phyloP scores from a whole-genome alignment of 768 basidiomycete species.

The Termitomyces sp. region DNA sequence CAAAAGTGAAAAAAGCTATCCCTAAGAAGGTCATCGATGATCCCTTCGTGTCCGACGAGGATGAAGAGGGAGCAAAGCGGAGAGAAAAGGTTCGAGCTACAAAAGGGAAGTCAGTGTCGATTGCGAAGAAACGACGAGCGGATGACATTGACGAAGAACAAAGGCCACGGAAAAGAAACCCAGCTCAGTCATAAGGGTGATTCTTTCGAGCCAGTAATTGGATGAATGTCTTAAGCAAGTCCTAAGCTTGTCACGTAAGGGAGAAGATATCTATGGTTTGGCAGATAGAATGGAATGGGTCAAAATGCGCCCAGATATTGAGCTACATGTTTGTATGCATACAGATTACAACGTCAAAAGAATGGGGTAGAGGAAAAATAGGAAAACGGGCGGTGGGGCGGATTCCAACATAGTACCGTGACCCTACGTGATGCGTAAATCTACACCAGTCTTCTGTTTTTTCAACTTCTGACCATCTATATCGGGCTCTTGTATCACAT shows the following conservation, averaged over 20 bases:
- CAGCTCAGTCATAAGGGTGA: neutral
- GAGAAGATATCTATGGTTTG: neutral
- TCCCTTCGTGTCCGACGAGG: constrained; percentile 26
- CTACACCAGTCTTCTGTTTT: constrained; percentile 24
- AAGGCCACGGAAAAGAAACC: constrained; percentile 33
- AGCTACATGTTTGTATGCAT: neutral
- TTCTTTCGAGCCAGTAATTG: neutral
- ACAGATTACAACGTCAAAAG: neutral
- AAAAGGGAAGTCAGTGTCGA: neutral
- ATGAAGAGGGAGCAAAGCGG: constrained; percentile 13
- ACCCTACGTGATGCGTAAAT: neutral
- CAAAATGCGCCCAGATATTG: neutral
- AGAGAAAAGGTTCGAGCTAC: constrained; percentile 2
- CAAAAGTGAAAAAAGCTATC: constrained; percentile 29
- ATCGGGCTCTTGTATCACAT: constrained; percentile 20
- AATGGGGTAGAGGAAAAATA: neutral
- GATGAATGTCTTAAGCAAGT: neutral
- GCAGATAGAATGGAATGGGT: too few species aligned
- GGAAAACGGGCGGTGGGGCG: too few species aligned
- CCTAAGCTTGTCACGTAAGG: neutral
- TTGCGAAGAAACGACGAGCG: constrained; percentile 18
- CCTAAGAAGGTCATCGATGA: constrained; percentile 46
- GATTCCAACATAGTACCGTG: too few species aligned
- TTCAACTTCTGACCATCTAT: constrained; percentile 29
- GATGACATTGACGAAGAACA: constrained; percentile 17